Base-by-base conservation (phyloP, 2,329 filamentous ascomycete genomes). In the Cladosporium sp. region DNA sequence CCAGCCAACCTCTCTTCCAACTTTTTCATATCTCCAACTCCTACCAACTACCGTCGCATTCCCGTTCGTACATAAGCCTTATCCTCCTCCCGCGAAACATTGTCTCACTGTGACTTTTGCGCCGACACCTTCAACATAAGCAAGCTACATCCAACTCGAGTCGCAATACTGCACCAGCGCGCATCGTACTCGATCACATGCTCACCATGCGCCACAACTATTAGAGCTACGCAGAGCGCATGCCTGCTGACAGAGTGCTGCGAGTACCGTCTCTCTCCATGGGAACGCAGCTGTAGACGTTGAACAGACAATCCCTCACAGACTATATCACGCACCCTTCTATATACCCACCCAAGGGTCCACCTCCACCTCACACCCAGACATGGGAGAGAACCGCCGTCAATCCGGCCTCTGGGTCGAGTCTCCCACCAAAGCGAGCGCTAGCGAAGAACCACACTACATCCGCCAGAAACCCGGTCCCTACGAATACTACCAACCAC, bases 401-500 rank as follows among this genome's bases (percentile, higher is more conserved):
- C 71, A 73, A 49, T 72, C 70, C 51, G 73, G 74, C 25, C 68
- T 75, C 18, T 75, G 73, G 73, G 56, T 58, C 56, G 58, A 66
- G 8, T 68, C 69, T 49, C 72, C 71, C 64, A 49, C 34, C 53
- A 54, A 65, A 16, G 60, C 39, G 8, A 14, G 39, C 10, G 5
- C 39, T 21, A 13, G 56, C 32, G 34, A 49, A 14, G 54, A 51
- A 21, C 43, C 28, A 21, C 54, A 36, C 26, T 63, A 56, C 56
- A 43, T 46, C 1, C 54, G 59, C 32, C 43, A 64, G 43, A 26
- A 32, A 46, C n/a, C 64, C 4, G 70, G 69, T 2, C 74, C 75
- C 14, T 75, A 71, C 64, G 67, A 72, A 36, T 74, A 76, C 69
- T 76, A 76, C 66, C 66, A 72, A 63, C 71, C 73, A 26, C 73